Conservation (phyloP, 2,329 filamentous ascomycete species). For the Mycosphaerella arachidis region DNA sequence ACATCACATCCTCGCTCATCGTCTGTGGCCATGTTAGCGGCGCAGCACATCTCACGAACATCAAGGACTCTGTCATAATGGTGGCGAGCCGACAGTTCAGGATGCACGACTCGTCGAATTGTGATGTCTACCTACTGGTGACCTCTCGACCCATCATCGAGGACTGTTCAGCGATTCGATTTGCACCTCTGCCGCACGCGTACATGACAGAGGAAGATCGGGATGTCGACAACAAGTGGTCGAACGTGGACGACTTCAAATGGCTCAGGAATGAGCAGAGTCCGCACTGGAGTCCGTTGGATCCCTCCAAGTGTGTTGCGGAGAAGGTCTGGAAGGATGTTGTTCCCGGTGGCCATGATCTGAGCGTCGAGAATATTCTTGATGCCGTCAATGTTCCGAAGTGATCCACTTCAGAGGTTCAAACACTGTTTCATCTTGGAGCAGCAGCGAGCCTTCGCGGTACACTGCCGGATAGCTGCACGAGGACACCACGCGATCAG, state of each 20-base stretch:
- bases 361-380: conserved; percentile 63
- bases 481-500: too few relatives aligned
- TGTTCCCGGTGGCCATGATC: conserved; percentile 59
- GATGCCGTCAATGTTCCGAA: conserved; percentile 31
- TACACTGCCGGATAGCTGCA: too few relatives aligned
- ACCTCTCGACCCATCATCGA: conserved; percentile 89
- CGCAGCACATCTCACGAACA: conserved; percentile 73
- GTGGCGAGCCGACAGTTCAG: conserved; percentile 81
- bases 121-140: conserved; percentile 79
- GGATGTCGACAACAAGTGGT: conserved; percentile 64
- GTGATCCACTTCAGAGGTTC: too few relatives aligned
- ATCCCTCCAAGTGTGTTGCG: conserved; percentile 42
- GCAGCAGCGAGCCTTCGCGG: too few relatives aligned
- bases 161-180: conserved; percentile 72
- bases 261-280: conserved; percentile 85
- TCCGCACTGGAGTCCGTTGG: conserved; percentile 78
- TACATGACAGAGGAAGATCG: conserved; percentile 43
- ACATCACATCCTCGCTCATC: conserved; percentile 66
- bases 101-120: conserved; percentile 79
- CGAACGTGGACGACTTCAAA: conserved; percentile 94
- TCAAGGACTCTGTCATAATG: conserved; percentile 69
- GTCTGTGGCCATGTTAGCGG: conserved; percentile 75
- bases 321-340: conserved; percentile 60
- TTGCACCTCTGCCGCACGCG: conserved; percentile 66
- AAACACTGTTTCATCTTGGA: too few relatives aligned